These are phyloP conservation scores for Coemansia sp. DNA, from an alignment of 192 early-diverging fungal species.

Conservation along the genomic window DNA sequence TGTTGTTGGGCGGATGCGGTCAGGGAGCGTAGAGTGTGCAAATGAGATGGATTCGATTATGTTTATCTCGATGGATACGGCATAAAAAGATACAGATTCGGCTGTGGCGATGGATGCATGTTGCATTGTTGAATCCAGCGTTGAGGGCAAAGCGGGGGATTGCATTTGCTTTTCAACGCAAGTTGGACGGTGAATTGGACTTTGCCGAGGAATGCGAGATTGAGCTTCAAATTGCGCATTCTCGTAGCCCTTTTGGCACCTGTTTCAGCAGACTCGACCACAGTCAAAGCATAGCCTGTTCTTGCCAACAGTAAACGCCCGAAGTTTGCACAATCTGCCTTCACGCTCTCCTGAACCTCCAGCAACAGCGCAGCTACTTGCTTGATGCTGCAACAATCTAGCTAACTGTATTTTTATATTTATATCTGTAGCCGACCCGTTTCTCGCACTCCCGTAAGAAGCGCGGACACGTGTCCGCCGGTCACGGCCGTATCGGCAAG, in stretches of 20 bases:
- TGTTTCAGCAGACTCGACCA: background rate
- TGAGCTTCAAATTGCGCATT: background rate
- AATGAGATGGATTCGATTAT: slow-evolving; percentile 2
- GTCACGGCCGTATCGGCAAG: slow-evolving; percentile 99
- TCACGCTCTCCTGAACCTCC: background rate
- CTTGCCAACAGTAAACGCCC: background rate
- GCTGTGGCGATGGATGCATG: slow-evolving; percentile 1
- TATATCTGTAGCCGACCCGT: slow-evolving; percentile 55
- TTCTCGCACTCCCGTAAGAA: slow-evolving; percentile 69
- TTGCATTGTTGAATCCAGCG: background rate
- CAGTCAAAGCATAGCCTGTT: background rate
- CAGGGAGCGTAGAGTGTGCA: background rate
- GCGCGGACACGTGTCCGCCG: slow-evolving; percentile 99
- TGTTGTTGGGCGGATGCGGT: slow-evolving; percentile 5
- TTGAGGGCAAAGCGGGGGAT: background rate
- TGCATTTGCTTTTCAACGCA: background rate
- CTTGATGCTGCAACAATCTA: too few relatives aligned
- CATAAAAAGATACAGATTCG: background rate
- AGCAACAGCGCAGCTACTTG: too few relatives aligned
- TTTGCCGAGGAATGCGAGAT: background rate
- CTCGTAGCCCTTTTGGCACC: background rate
- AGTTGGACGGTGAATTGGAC: background rate
- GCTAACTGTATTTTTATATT: background rate
- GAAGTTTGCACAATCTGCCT: background rate
- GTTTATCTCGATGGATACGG: background rate